Evolutionary conservation across 2,329 filamentous ascomycete species (phyloP).

Genomic region (Colletotrichum caudatum): DNA sequence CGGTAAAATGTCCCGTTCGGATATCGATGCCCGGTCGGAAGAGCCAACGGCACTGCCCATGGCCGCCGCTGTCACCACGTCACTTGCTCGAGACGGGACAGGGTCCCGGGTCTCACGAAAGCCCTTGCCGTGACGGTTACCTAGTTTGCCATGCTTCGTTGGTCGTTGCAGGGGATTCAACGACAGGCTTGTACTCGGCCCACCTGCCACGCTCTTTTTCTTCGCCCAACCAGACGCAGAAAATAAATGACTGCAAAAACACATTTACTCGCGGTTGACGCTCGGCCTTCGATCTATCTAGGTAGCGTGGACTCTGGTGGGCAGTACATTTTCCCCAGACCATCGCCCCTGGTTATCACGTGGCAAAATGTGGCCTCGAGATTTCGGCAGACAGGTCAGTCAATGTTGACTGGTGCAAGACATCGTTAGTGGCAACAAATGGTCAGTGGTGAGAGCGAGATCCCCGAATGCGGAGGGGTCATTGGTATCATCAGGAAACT

Average conservation of each 20-base stretch:
- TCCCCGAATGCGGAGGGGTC: not conserved
- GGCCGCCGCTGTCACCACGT: not conserved
- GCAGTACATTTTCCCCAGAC: no score
- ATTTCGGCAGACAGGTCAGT: not conserved
- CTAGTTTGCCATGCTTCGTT: not conserved
- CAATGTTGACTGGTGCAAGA: not conserved
- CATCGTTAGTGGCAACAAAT: not conserved
- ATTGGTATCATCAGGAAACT: conserved; percentile 11
- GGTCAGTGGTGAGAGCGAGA: not conserved
- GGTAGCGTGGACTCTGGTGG: not conserved
- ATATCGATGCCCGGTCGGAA: not conserved
- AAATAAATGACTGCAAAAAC: not conserved
- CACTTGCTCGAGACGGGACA: not conserved
- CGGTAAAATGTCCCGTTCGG: not conserved
- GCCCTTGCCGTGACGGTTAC: not conserved
- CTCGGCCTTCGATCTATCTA: not conserved
- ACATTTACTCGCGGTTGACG: not conserved
- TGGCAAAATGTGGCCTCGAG: not conserved
- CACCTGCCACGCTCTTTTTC: not conserved
- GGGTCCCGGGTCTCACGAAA: not conserved
- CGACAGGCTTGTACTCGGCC: not conserved
- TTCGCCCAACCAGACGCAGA: not conserved
- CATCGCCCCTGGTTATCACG: no score
- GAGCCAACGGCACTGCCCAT: not conserved
- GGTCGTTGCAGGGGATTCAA: not conserved